Evolutionary conservation across 768 basidiomycete genomes (phyloP).

Genomic region (Tulasnella calospora): DNA sequence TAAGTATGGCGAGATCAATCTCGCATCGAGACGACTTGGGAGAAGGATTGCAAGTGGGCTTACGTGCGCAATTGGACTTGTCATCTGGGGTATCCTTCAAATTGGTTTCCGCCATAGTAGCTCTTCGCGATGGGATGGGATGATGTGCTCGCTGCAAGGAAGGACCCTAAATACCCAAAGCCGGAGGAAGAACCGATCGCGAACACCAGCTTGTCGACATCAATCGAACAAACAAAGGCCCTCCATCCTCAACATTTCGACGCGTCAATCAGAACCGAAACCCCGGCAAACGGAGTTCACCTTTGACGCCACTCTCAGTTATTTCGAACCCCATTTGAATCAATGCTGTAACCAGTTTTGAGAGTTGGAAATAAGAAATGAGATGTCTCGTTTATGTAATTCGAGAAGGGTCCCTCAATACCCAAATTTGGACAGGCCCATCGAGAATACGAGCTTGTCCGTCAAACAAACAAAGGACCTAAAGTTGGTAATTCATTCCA

Average conservation of each 20-base stretch:
- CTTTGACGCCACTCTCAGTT: constrained; percentile 27
- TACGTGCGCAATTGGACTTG: not conserved
- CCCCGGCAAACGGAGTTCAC: constrained; percentile 3
- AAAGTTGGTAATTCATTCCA: not conserved
- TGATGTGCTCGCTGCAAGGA: not conserved
- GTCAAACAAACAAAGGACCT: not conserved
- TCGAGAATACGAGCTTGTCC: not conserved
- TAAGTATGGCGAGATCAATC: not conserved
- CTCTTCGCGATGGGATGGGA: not conserved
- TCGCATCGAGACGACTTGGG: not conserved
- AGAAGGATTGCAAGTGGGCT: not conserved
- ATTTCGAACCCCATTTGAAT: not conserved
- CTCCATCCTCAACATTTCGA: not conserved
- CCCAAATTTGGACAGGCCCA: not conserved
- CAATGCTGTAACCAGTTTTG: too few relatives aligned
- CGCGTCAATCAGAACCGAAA: not conserved
- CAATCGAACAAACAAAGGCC: too few relatives aligned
- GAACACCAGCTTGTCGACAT: too few relatives aligned
- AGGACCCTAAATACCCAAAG: not conserved
- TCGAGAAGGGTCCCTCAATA: not conserved
- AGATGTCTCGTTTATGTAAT: not conserved
- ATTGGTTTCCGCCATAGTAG: not conserved
- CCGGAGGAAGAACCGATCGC: too few relatives aligned
- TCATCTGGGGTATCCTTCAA: not conserved
- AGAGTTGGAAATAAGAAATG: not conserved